Conservation (phyloP, 306 rosid species). For the Ceratonia siliqua region DNA sequence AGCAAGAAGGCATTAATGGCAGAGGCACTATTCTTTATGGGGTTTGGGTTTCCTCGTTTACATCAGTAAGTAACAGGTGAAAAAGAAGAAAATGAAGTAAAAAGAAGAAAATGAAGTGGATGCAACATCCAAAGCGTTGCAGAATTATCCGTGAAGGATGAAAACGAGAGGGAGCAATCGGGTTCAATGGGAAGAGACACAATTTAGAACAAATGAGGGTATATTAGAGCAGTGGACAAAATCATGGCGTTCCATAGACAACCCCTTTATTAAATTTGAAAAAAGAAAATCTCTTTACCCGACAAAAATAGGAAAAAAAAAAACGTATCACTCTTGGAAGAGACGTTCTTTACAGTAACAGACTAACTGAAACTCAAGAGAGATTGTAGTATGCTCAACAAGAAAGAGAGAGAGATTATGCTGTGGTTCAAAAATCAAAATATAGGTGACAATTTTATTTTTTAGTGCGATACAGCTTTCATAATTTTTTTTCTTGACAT, state of each 20-base stretch:
- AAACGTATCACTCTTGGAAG: too few species aligned
- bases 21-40: conserved; percentile 1
- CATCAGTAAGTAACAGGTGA: background rate
- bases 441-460: too few species aligned
- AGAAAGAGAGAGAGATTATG: too few species aligned
- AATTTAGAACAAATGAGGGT: background rate
- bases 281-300: background rate
- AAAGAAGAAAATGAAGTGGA: background rate
- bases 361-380: too few species aligned
- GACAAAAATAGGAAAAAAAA: background rate
- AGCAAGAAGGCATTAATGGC: conserved; percentile 32
- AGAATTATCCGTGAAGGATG: conserved; percentile 1
- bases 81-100: background rate
- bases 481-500: too few species aligned
- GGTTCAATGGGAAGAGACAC: background rate
- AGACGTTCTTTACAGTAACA: too few species aligned
- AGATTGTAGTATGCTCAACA: too few species aligned
- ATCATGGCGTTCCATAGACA: background rate
- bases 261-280: background rate
- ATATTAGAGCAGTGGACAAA: background rate
- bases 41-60: background rate
- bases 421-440: too few species aligned
- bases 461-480: too few species aligned
- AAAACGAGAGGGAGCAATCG: background rate
- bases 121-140: background rate